Base-by-base conservation (phyloP, 2,329 filamentous ascomycete genomes). In the Gyromitra esculenta region DNA sequence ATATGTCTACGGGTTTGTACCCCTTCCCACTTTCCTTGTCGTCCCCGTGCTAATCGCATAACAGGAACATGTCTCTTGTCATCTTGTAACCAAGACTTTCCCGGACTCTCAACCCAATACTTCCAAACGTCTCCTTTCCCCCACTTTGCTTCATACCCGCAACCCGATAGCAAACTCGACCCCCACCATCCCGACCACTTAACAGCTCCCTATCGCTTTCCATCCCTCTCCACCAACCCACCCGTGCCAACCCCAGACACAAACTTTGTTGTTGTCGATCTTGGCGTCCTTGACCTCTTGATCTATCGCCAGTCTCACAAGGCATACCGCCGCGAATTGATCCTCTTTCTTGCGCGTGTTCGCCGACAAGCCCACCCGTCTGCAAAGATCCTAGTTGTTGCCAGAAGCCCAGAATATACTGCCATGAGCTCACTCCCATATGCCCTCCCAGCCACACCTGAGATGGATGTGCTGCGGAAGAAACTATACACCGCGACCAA, bases 251-350 rank as follows among this genome's bases (percentile, higher is more conserved):
- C n/a, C 21, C 41, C 73, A 9, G n/a, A 50, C 2, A 21, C 54
- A 8, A 68, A 68, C 6, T 63, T 76, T 13, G 62, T 81, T 1
- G 25, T 81, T 25, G 78, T 81, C 3, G 80, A 81, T 39, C 69
- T 81, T 25, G 80, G 80, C 5, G 76, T 78, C 6, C 63, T 75
- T n/a, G 79, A 79, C 70, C 68, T 81, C 56, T 41, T 80, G 43
- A 65, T 79, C n/a, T 68, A 80, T 31, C 45, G 60, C 6, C 69
- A 78, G 18, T 66, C 77, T 41, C 41, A 72, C 2, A 68, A 77
- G 31, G 76, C 66, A 45, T 81, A 79, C 59, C 67, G 74, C 31
- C 73, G 73, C 41, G 73, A 73, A 18, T 59, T 81, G 15, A 67
- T 73, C 45, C 68, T 80, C 5, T 81, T 80, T 68, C 70, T 81